Base-by-base conservation (phyloP, 2,329 filamentous ascomycete genomes). In the Tolypocladium album region DNA sequence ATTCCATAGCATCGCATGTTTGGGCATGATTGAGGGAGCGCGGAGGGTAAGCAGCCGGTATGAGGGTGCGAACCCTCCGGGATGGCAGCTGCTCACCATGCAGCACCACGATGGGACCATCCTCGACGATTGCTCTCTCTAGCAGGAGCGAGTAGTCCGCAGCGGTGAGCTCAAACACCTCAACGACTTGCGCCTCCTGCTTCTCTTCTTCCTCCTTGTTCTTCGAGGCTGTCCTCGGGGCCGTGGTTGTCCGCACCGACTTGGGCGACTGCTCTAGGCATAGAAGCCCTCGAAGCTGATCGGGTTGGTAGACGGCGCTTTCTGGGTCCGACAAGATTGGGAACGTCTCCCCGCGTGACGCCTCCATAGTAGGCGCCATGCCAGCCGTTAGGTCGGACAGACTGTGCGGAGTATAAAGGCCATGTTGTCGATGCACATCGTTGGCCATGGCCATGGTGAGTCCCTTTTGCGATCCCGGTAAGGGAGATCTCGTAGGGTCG, bases 11-110 rank as follows among this genome's bases (percentile, higher is more conserved):
- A 56, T 56, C 55, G 55, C 55, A 56, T 56, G 55, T 56, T 56
- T 56, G 55, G 55, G 55, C 55, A 56, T 56, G 55, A 24, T 42
- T 56, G 38, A 56, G 55, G 39, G 55, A 42, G 55, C 55, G 55
- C 55, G 55, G 55, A 39, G 55, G 55, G 55, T 56, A 56, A 56
- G 55, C 55, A 56, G 55, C 55, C 55, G 20, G 55, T 56, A 56
- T 56, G 55, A 56, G 34, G 55, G 55, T 20, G 55, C 55, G 55
- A 56, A 56, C 55, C 55, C 55, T 56, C 55, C 39, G 31, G 55
- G 55, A 56, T 40, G 55, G 55, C 55, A 42, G 55, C 55, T 56
- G 55, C 55, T 56, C 38, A 24, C 39, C 55, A 40, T 56, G 55
- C 36, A 56, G 34, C 38, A 56, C 31, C 55, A 56, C 55, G 55